Percentiles rank a stretch among this genome's conserved stretches.
phyloP scores from a whole-genome alignment of 768 basidiomycete species.

The Tricholoma furcatifolium region DNA sequence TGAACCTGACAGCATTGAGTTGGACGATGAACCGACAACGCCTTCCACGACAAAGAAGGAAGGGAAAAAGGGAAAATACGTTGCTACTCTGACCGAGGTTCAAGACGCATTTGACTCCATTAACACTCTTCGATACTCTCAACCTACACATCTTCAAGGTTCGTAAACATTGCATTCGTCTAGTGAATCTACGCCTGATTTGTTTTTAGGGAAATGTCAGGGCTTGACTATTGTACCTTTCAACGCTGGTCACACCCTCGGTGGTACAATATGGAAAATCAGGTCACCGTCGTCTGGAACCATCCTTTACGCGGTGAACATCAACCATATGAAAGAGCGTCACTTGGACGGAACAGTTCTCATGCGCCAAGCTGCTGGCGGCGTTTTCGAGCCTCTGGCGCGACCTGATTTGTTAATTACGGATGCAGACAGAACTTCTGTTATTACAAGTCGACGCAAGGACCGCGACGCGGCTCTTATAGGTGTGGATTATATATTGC shows the following conservation, averaged over 20 bases:
- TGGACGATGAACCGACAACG: slow-evolving; percentile 24
- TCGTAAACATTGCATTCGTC: slow-evolving; percentile 19
- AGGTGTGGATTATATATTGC: slow-evolving; percentile 40
- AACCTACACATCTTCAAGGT: slow-evolving; percentile 95
- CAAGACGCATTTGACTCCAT: slow-evolving; percentile 91
- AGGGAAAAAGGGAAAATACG: slow-evolving; percentile 50
- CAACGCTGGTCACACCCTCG: slow-evolving; percentile 91
- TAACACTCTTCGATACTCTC: slow-evolving; percentile 91
- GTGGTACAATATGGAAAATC: slow-evolving; percentile 98
- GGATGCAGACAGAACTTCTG: slow-evolving; percentile 80
- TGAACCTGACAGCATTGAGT: slow-evolving; percentile 24
- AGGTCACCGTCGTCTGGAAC: slow-evolving; percentile 97
- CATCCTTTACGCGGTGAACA: slow-evolving; percentile 89
- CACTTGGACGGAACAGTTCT: slow-evolving; percentile 94
- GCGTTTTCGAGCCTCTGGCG: slow-evolving; percentile 82
- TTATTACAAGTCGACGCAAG: slow-evolving; percentile 83
- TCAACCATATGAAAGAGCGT: slow-evolving; percentile 96
- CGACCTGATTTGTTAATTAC: slow-evolving; percentile 93
- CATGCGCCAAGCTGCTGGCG: slow-evolving; percentile 69
- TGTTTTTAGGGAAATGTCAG: slow-evolving; percentile 76
- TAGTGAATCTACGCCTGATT: slow-evolving; percentile 6
- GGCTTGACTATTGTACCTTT: slow-evolving; percentile 94
- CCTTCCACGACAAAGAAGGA: slow-evolving; percentile 24
- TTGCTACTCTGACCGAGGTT: slow-evolving; percentile 81
- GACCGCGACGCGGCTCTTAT: slow-evolving; percentile 90